Base-by-base conservation (phyloP, 2,329 filamentous ascomycete genomes). In the Cytospora chrysosperma region DNA sequence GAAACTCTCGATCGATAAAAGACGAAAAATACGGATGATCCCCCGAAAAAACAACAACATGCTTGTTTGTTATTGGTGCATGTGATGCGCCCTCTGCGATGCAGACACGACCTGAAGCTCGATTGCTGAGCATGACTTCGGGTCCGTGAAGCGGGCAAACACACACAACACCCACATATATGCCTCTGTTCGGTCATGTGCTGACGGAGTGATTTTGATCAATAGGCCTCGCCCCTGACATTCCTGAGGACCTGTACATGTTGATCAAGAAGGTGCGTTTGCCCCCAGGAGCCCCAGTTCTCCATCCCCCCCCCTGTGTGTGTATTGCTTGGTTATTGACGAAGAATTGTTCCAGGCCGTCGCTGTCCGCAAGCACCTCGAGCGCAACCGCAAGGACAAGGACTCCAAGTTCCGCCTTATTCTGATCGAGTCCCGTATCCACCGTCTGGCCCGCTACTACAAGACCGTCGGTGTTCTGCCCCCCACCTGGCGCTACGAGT, bases 381-480 rank as follows among this genome's bases (percentile, higher is more conserved):
- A 97, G 89, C 92, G 92, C 84, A 99, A 99, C 90, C 94, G 95
- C 84, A 99, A 99, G 89, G 95, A 99, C 88, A 96, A 93, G 87
- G 95, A 99, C 88, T 92, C 90, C 87, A 99, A 99, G 88, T 99
- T 99, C 92, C 94, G 95, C 79, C 92, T 99, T 72, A 99, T 99
- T 94, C 91, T 99, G 75, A 96, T 99, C 84, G 95, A 99, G 88
- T 98, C 95, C 79, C 92, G 96, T 84, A 98, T 99, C 83, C 95
- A 99, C 91, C 94, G 95, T 85, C 91, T 99, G 73, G 95, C 93
- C 56, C 72, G 95, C 75, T 98, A 98, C 91, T 99, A 98, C 92
- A 98, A 97, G 91, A 94, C 93, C 79, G 94, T 88, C 77, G 87
- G 86, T 79, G 85, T 89, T 76, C 85, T 89, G 68, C 86, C 94